Evolutionary conservation across 1,139 yeast species (phyloP).

Genomic region (Pichia sp.): DNA sequence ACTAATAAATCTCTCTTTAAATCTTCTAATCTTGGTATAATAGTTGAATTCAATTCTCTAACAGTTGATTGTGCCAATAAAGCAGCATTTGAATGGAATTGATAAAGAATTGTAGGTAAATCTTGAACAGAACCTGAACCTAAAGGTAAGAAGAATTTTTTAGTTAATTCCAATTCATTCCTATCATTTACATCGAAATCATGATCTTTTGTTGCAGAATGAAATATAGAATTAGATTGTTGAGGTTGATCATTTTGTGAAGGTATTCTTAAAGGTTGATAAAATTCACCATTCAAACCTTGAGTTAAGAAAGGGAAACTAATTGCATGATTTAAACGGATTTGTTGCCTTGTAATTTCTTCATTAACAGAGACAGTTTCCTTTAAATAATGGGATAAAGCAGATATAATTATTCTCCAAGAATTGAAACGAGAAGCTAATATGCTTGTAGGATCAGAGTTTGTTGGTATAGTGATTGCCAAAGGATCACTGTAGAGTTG

Average conservation of each 20-base stretch:
- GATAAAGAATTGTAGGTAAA: constrained; percentile 64
- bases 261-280: constrained; percentile 28
- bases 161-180: constrained; percentile 32
- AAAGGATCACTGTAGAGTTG: constrained; percentile 31
- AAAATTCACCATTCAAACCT: constrained; percentile 30
- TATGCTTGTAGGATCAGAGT: constrained; percentile 75
- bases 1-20: constrained; percentile 72
- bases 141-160: constrained; percentile 55
- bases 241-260: constrained; percentile 7
- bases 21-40: constrained; percentile 82
- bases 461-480: constrained; percentile 40
- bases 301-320: constrained; percentile 41
- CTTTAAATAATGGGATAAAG: constrained; percentile 63
- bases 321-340: constrained; percentile 74
- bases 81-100: constrained; percentile 70
- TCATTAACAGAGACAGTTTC: constrained; percentile 84
- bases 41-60: constrained; percentile 59
- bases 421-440: constrained; percentile 77
- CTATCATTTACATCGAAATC: constrained; percentile 1
- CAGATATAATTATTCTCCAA: constrained; percentile 76
- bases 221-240: constrained; percentile 11
- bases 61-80: constrained; percentile 58
- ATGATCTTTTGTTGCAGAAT: constrained; percentile 6
- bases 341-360: constrained; percentile 77
- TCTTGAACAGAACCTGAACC: constrained; percentile 83